These are phyloP conservation scores for Aciculosporium take DNA, from an alignment of 2,329 filamentous ascomycete species.

Conservation along the genomic window DNA sequence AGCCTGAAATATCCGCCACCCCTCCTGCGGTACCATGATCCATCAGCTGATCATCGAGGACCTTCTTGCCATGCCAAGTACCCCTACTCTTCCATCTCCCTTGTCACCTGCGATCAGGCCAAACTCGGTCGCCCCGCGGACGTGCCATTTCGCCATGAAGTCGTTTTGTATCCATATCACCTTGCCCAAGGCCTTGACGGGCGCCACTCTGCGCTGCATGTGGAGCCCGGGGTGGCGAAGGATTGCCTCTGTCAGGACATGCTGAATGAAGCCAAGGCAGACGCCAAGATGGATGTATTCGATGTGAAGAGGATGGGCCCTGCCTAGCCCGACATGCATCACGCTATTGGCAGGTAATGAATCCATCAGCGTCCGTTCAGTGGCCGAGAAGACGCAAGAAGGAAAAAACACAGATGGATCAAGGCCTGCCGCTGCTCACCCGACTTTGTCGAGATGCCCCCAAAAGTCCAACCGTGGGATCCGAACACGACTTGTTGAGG, in stretches of 20 bases:
- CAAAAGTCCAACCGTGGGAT: slow-evolving; percentile 67
- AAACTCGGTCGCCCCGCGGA: slow-evolving; percentile 52
- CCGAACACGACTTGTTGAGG: slow-evolving; percentile 57
- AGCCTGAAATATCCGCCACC: neutral
- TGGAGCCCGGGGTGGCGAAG: slow-evolving; percentile 55
- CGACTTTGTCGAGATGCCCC: slow-evolving; percentile 74
- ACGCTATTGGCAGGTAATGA: too few relatives aligned
- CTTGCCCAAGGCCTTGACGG: slow-evolving; percentile 64
- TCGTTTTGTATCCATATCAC: slow-evolving; percentile 85
- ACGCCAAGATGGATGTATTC: slow-evolving; percentile 69
- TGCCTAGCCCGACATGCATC: slow-evolving; percentile 69
- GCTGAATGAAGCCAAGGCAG: slow-evolving; percentile 61
- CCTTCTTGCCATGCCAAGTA: slow-evolving; percentile 47
- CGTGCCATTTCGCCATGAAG: slow-evolving; percentile 71
- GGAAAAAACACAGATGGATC: too few relatives aligned
- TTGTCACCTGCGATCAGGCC: slow-evolving; percentile 29
- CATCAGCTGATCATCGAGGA: slow-evolving; percentile 27
- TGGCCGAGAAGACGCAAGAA: too few relatives aligned
- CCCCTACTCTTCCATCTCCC: slow-evolving; percentile 44
- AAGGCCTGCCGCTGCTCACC: slow-evolving; percentile 27
- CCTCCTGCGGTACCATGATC: neutral
- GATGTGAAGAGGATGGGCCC: slow-evolving; percentile 58
- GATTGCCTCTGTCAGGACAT: slow-evolving; percentile 63
- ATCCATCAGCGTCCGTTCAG: too few relatives aligned
- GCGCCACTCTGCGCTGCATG: slow-evolving; percentile 53